These are phyloP conservation scores for Metschnikowia corniflorae DNA, from an alignment of 805 yeast species.

Conservation along the genomic window DNA sequence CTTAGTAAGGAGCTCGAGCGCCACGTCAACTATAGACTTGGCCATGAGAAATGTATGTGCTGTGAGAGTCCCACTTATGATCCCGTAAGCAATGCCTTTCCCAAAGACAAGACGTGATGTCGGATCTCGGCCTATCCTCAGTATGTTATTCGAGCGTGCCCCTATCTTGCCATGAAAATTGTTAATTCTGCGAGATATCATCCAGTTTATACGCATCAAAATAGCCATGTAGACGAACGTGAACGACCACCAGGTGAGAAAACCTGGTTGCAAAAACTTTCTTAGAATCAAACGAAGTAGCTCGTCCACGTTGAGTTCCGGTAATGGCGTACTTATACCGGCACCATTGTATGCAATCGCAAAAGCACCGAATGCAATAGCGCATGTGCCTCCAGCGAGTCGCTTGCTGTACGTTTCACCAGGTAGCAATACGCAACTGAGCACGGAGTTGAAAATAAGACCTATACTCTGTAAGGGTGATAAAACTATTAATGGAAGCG, in stretches of 20 bases:
- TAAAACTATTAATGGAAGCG: conserved; percentile 74
- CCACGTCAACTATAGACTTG: conserved; percentile 73
- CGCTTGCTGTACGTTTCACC: conserved; percentile 61
- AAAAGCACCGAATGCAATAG: conserved; percentile 72
- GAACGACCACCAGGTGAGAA: conserved; percentile 54
- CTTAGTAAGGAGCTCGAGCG: conserved; percentile 43
- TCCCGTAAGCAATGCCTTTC: conserved; percentile 64
- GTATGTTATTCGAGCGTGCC: conserved; percentile 5
- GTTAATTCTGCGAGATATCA: conserved; percentile 16
- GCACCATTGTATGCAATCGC: conserved; percentile 73
- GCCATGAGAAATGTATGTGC: conserved; percentile 85
- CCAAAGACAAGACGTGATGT: conserved; percentile 25
- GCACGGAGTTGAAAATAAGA: conserved; percentile 77
- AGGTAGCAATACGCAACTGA: conserved; percentile 60
- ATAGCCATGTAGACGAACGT: conserved; percentile 30
- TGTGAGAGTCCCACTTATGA: conserved; percentile 70
- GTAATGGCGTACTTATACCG: conserved; percentile 19
- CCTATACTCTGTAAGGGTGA: conserved; percentile 87
- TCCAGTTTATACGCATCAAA: conserved; percentile 24
- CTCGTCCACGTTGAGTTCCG: conserved; percentile 24
- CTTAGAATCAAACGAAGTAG: conserved; percentile 39
- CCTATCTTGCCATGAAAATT: conserved; percentile 5
- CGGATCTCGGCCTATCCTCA: conserved; percentile 14
- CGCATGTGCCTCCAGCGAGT: conserved; percentile 60
- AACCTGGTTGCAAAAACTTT: conserved; percentile 38